Percentiles rank a stretch among this genome's conserved stretches.
phyloP scores from a whole-genome alignment of 2,329 filamentous ascomycete species.

The Cladophialophora bantiana region DNA sequence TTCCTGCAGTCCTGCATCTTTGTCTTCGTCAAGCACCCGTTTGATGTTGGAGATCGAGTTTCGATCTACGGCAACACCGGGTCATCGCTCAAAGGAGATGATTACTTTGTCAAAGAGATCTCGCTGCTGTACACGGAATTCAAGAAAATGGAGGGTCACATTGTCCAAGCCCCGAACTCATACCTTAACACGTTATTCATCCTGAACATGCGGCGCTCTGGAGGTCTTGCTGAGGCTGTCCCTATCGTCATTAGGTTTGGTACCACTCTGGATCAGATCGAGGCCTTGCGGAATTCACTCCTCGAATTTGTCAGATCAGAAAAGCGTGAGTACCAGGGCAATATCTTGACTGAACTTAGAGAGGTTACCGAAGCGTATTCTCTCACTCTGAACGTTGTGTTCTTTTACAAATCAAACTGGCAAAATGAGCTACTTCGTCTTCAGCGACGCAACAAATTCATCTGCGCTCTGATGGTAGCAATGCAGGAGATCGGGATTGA shows the following conservation, averaged over 20 bases:
- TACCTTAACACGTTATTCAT: conserved; percentile 93
- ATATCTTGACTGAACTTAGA: conserved; percentile 84
- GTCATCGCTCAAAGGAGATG: conserved; percentile 77
- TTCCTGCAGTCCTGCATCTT: conserved; percentile 94
- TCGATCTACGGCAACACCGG: conserved; percentile 91
- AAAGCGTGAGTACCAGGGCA: conserved; percentile 86
- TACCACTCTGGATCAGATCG: conserved; percentile 81
- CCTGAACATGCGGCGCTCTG: conserved; percentile 89
- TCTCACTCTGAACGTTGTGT: conserved; percentile 88
- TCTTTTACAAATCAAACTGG: conserved; percentile 97
- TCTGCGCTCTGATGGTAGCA: conserved; percentile 85
- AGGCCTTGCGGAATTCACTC: conserved; percentile 78
- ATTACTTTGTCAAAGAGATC: conserved; percentile 96
- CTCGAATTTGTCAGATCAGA: conserved; percentile 82
- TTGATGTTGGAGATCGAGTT: conserved; percentile 93
- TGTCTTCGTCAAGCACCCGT: conserved; percentile 96
- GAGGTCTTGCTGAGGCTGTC: conserved; percentile 84
- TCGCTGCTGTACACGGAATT: conserved; percentile 94
- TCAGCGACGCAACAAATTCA: conserved; percentile 91
- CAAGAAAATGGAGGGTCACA: conserved; percentile 97
- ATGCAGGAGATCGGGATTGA: conserved; percentile 86
- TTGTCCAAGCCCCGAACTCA: conserved; percentile 94
- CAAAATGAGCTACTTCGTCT: conserved; percentile 93
- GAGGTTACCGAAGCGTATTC: conserved; percentile 82
- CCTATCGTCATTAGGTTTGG: conserved; percentile 87